Evolutionary conservation across 768 basidiomycete genomes (phyloP).

Genomic region (Rhodotorula toruloides): DNA sequence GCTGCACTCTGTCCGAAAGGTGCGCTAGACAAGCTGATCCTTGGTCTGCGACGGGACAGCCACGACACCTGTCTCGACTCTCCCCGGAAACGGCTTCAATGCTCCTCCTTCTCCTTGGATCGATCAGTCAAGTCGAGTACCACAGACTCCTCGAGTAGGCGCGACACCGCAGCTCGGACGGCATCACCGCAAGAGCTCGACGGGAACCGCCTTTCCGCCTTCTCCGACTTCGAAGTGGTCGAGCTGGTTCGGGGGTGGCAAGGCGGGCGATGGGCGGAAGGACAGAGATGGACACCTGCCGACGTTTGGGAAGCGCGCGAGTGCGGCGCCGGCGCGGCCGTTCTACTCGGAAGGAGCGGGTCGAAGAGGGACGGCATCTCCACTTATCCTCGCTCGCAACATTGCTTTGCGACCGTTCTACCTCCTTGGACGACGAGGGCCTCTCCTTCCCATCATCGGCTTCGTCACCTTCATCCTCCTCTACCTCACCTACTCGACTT

Average conservation of each 20-base stretch:
- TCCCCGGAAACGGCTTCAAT: not conserved
- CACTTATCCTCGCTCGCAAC: constrained; percentile 13
- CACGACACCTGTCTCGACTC: not conserved
- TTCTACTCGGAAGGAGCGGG: not conserved
- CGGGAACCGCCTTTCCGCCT: not conserved
- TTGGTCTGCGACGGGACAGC: too few species aligned
- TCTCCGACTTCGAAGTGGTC: not conserved
- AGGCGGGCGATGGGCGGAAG: not conserved
- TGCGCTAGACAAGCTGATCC: too few species aligned
- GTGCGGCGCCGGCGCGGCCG: not conserved
- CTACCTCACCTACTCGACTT: constrained; percentile 33
- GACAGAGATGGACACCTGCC: constrained; percentile 4
- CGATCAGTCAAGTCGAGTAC: not conserved
- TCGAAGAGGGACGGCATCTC: not conserved
- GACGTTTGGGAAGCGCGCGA: constrained; percentile 18
- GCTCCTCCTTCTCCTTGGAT: constrained; percentile 9
- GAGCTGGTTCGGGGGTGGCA: not conserved
- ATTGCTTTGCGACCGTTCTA: constrained; percentile 35
- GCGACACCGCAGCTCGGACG: not conserved
- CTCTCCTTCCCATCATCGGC: constrained; percentile 31
- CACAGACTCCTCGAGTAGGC: constrained; percentile 2
- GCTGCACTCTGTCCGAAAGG: too few species aligned
- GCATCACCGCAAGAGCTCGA: constrained; percentile 15
- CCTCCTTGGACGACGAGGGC: constrained; percentile 35
- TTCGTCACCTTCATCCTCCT: constrained; percentile 25